These are phyloP conservation scores for Paulownia fortunei DNA, from an alignment of 257 asterid species.

Conservation along the genomic window DNA sequence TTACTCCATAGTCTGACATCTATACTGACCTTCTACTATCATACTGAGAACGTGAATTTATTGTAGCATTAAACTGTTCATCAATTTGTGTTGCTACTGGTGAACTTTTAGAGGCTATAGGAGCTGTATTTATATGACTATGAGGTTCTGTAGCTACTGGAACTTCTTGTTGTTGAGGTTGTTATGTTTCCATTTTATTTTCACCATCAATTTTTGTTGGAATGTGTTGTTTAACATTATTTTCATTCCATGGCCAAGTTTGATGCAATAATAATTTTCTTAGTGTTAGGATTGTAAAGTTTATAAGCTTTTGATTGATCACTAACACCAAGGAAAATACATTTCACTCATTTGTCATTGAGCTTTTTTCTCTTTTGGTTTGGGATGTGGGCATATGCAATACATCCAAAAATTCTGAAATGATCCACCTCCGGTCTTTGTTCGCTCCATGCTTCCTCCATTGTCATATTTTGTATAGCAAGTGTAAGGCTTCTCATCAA, in stretches of 20 bases:
- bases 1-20: background rate
- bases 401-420: background rate
- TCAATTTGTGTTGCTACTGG: too few species aligned
- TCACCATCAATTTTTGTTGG: background rate
- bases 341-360: background rate
- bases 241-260: background rate
- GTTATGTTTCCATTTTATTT: background rate
- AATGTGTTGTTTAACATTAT: background rate
- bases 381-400: background rate
- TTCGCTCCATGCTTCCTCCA: background rate
- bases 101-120: too few species aligned
- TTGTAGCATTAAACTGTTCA: background rate
- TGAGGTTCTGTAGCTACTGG: background rate
- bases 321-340: slow-evolving; percentile 15
- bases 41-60: background rate
- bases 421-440: background rate
- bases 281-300: background rate
- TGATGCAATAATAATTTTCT: background rate
- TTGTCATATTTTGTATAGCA: background rate
- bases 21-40: background rate
- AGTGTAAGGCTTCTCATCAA: background rate
- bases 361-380: background rate
- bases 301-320: background rate
- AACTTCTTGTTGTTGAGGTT: background rate
- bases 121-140: background rate